These are phyloP conservation scores for Cercis canadensis DNA, from an alignment of 306 rosid genomes.

Conservation along the genomic window DNA sequence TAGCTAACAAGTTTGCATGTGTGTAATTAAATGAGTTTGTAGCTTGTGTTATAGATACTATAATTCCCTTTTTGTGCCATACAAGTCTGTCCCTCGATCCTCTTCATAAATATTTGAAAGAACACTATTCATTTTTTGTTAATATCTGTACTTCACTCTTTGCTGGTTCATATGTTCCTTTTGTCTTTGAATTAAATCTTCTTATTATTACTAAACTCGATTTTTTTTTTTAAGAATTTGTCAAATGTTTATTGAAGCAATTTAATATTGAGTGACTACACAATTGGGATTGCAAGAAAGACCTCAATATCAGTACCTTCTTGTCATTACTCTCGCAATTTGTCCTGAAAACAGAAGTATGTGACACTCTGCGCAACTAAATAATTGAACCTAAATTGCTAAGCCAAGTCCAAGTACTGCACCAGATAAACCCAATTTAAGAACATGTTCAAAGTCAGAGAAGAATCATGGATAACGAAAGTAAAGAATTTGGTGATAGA, in stretches of 20 bases:
- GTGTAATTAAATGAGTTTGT: slow-evolving; percentile 50
- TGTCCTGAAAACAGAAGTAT: slow-evolving; percentile 5
- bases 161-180: neutral
- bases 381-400: too few relatives aligned
- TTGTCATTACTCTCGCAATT: too few relatives aligned
- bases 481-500: neutral
- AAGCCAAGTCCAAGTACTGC: too few relatives aligned
- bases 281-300: too few relatives aligned
- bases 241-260: too few relatives aligned
- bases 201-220: neutral
- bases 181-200: neutral
- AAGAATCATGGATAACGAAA: too few relatives aligned
- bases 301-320: too few relatives aligned
- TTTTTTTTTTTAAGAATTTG: neutral
- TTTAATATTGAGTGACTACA: too few relatives aligned
- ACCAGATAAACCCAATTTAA: too few relatives aligned
- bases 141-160: slow-evolving; percentile 15
- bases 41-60: slow-evolving; percentile 41
- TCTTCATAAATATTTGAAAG: slow-evolving; percentile 8
- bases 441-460: too few relatives aligned
- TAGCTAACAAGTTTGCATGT: slow-evolving; percentile 43
- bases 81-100: slow-evolving; percentile 24
- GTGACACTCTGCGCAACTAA: too few relatives aligned
- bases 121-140: slow-evolving; percentile 23
- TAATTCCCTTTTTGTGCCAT: slow-evolving; percentile 37